Base-by-base conservation (phyloP, 805 yeast species). In the Hanseniaspora vineae region DNA sequence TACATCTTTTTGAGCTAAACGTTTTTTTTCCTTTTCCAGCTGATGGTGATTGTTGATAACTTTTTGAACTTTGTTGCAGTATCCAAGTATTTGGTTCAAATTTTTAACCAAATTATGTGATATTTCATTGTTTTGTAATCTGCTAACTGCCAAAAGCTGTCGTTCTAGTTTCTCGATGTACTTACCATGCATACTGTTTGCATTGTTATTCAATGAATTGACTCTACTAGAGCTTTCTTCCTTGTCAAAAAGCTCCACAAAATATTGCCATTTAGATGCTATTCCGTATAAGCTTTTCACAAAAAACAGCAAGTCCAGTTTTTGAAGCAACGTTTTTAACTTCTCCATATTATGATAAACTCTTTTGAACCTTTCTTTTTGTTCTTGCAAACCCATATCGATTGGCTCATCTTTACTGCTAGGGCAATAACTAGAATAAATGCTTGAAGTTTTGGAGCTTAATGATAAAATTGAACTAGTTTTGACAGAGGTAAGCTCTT, bases 61-160 rank as follows among this genome's bases (percentile, higher is more conserved):
- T 39, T 46, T 53, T 31, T 56, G 58, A 44, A 63, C 58, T 29
- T 49, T 51, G 2, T 49, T 45, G 9, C 58, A 55, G 42, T 51
- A 53, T 12, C 14, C 40, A 19, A 45, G 31, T 13, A 32, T n/a
- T 13, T 15, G 37, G 20, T 42, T 11, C 39, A 37, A 15, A n/a
- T 19, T 35, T 44, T 48, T 42, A 13, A 20, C 19, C 19, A 45
- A n/a, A 11, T 23, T 19, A 33, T 44, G 29, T 19, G 31, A 12
- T 3, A 48, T 10, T 4, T 35, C 20, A 8, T 9, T 14, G 15
- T 42, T 42, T 35, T 44, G 39, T 13, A 48, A 35, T 13, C 42
- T 32, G 5, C 33, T 17, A 8, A 42, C 35, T 18, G 44, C 43
- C 8, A 35, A 29, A 6, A 37, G 35, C 19, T 48, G 47, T 2